phyloP scores from a whole-genome alignment of 768 basidiomycete genomes.

The Mycena chlorophos region DNA sequence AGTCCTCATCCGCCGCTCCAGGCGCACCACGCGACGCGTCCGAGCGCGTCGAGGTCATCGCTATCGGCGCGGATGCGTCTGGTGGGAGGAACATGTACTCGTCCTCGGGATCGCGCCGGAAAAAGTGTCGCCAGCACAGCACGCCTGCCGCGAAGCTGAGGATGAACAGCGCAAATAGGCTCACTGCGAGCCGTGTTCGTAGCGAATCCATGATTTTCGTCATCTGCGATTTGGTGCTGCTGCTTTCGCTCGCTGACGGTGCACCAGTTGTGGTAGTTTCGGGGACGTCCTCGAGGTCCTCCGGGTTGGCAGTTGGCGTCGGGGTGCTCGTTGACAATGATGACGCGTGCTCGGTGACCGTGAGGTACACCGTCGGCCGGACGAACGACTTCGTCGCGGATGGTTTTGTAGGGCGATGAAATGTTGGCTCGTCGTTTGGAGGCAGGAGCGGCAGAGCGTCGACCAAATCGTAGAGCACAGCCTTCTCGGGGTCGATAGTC shows the following conservation, averaged over 20 bases:
- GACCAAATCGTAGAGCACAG: constrained; percentile 63
- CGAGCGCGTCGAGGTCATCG: constrained; percentile 32
- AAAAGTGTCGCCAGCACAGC: constrained; percentile 76
- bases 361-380: constrained; percentile 84
- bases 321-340: neutral
- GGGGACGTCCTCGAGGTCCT: constrained; percentile 6
- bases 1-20: constrained; percentile 69
- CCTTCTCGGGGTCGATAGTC: constrained; percentile 66
- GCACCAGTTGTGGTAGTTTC: constrained; percentile 36
- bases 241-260: constrained; percentile 52
- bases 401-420: constrained; percentile 36
- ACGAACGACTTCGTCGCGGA: constrained; percentile 58
- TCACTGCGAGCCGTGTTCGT: neutral
- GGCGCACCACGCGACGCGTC: constrained; percentile 25
- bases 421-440: constrained; percentile 38
- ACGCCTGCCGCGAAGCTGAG: constrained; percentile 66
- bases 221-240: constrained; percentile 46
- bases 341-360: constrained; percentile 46
- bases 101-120: constrained; percentile 31
- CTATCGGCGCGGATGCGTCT: constrained; percentile 75
- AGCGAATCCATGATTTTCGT: constrained; percentile 64
- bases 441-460: constrained; percentile 51
- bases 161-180: constrained; percentile 47
- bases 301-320: constrained; percentile 24
- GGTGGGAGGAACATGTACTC: constrained; percentile 61